A percentile compares a stretch with the other conserved stretches of the same genome.
Evolutionary conservation across 768 basidiomycete species (phyloP).

Genomic region (Tylopilus vinaceipallidus): DNA sequence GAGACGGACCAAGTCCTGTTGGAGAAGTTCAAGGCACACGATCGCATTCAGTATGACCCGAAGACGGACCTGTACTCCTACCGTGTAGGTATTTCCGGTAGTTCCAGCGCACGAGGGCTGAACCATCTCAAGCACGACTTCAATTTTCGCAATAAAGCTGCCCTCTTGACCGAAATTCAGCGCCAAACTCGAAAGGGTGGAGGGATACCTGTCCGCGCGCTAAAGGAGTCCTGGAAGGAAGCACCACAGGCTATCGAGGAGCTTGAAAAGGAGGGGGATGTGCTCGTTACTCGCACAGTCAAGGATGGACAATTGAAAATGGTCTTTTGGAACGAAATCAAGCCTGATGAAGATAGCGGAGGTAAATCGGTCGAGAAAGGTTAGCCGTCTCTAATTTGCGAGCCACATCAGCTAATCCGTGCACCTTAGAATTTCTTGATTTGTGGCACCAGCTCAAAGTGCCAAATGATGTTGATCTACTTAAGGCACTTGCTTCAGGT

Average conservation of each 20-base stretch:
- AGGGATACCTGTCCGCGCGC: slow-evolving; percentile 75
- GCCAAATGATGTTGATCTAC: slow-evolving; percentile 81
- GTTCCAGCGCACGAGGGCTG: slow-evolving; percentile 1
- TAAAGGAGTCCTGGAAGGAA: slow-evolving; percentile 92
- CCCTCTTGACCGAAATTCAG: slow-evolving; percentile 82
- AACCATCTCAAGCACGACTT: slow-evolving; percentile 66
- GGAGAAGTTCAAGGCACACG: slow-evolving; percentile 81
- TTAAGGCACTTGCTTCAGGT: slow-evolving; percentile 76
- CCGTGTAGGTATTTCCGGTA: slow-evolving; percentile 50
- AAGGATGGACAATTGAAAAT: slow-evolving; percentile 82
- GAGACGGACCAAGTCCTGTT: slow-evolving; percentile 68
- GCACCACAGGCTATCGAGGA: slow-evolving; percentile 82
- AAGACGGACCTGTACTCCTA: slow-evolving; percentile 87
- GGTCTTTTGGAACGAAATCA: slow-evolving; percentile 91
- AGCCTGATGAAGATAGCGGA: slow-evolving; percentile 68
- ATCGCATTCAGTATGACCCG: slow-evolving; percentile 74
- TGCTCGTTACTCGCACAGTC: slow-evolving; percentile 79
- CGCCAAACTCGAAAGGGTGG: slow-evolving; percentile 81
- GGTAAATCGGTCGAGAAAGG: slow-evolving; percentile 80
- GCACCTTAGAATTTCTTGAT: slow-evolving; percentile 71
- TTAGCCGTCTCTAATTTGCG: slow-evolving; percentile 27
- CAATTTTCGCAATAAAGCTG: slow-evolving; percentile 80
- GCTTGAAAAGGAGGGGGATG: slow-evolving; percentile 85
- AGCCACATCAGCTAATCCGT: slow-evolving; percentile 5
- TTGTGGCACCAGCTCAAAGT: slow-evolving; percentile 85